phyloP scores from a whole-genome alignment of 768 basidiomycete species.

The Xerocomellus dryophilus region DNA sequence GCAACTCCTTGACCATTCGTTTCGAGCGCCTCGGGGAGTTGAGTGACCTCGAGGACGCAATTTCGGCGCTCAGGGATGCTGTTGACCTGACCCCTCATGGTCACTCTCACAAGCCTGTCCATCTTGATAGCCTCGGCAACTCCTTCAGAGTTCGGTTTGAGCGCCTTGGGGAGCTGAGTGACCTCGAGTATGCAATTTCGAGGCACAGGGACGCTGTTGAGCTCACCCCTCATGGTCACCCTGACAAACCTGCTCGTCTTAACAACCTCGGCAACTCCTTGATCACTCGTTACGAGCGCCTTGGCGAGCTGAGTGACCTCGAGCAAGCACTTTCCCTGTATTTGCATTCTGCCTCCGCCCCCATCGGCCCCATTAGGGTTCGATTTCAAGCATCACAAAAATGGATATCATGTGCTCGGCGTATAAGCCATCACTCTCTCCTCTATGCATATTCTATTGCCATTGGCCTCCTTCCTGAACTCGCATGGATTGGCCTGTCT shows the following conservation, averaged over 20 bases:
- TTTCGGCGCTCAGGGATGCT: neutral
- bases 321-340: neutral
- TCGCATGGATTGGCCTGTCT: constrained; percentile 15
- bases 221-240: constrained; percentile 1
- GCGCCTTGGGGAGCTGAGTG: neutral
- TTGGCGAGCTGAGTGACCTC: neutral
- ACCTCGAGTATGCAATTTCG: neutral
- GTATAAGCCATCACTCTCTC: constrained; percentile 5
- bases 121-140: neutral
- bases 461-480: constrained; percentile 19
- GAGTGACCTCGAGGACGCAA: neutral
- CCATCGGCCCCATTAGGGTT: neutral
- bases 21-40: neutral
- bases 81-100: neutral
- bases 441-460: constrained; percentile 17
- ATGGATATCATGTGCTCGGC: constrained; percentile 6
- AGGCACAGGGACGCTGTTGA: neutral
- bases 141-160: neutral
- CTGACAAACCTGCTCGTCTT: neutral
- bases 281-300: neutral
- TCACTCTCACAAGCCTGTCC: neutral
- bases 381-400: constrained; percentile 6
- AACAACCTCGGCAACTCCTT: neutral
- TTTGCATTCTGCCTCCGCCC: constrained; percentile 1
- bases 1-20: neutral